phyloP scores from a whole-genome alignment of 257 asterid species.

The Scutellaria minor region DNA sequence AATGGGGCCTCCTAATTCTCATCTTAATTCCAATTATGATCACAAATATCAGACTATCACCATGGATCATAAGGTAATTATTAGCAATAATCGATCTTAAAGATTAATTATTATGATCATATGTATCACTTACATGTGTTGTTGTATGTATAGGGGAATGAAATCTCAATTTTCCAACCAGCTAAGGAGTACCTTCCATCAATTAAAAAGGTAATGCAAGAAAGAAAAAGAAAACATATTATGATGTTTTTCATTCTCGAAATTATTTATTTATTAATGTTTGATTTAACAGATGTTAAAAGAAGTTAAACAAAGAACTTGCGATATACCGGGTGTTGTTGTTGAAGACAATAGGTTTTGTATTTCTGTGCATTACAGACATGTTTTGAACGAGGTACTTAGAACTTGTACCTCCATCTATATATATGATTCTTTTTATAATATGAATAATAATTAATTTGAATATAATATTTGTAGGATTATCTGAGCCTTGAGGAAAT shows the following conservation, averaged over 20 bases:
- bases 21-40: slow-evolving; percentile 38
- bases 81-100: too few relatives aligned
- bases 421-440: too few relatives aligned
- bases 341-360: slow-evolving; percentile 87
- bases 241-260: background rate
- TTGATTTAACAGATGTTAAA: slow-evolving; percentile 54
- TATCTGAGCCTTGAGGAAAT: slow-evolving; percentile 55
- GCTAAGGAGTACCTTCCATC: slow-evolving; percentile 76
- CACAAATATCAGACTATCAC: slow-evolving; percentile 52
- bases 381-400: slow-evolving; percentile 62
- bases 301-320: slow-evolving; percentile 50
- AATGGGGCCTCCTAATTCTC: slow-evolving; percentile 58
- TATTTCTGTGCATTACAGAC: slow-evolving; percentile 82
- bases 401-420: too few relatives aligned
- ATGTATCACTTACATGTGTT: background rate
- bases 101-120: too few relatives aligned
- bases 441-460: too few relatives aligned
- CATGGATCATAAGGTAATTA: slow-evolving; percentile 45
- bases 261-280: too few relatives aligned
- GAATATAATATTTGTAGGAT: slow-evolving; percentile 45
- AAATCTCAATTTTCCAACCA: slow-evolving; percentile 74
- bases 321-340: slow-evolving; percentile 58
- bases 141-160: slow-evolving; percentile 54
- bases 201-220: slow-evolving; percentile 53
- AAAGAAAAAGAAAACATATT: too few relatives aligned